A percentile compares a stretch with the other conserved stretches of the same genome.
Conservation (phyloP, 495 filamentous ascomycete genomes). For the Neurospora hispaniola region DNA sequence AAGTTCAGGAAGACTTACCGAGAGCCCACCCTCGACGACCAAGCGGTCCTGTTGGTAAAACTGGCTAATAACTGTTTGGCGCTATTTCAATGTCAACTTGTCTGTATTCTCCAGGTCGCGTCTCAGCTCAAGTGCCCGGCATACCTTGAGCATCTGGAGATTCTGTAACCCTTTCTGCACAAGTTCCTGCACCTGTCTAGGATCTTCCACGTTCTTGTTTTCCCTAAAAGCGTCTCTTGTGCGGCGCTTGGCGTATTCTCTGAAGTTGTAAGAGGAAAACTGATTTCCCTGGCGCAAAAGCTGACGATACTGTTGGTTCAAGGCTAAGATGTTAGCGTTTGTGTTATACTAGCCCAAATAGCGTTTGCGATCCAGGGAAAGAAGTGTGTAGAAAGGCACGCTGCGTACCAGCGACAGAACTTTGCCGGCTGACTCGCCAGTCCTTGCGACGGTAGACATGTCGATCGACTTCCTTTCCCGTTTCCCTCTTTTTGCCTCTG, state of each 20-base stretch:
- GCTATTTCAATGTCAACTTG: constrained; percentile 38
- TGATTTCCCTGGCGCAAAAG: constrained; percentile 76
- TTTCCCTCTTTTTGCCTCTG: neutral
- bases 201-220: constrained; percentile 56
- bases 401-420: constrained; percentile 57
- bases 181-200: constrained; percentile 69
- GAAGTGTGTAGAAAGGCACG: neutral
- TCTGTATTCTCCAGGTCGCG: neutral
- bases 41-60: constrained; percentile 88
- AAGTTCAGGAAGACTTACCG: constrained; percentile 23
- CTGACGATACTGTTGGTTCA: constrained; percentile 64
- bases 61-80: constrained; percentile 89
- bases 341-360: neutral
- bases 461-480: constrained; percentile 3
- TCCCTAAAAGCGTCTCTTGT: constrained; percentile 84
- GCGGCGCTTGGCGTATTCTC: constrained; percentile 86
- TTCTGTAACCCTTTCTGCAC: constrained; percentile 82
- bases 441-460: constrained; percentile 38
- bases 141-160: constrained; percentile 84
- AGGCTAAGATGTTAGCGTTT: neutral
- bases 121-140: constrained; percentile 12
- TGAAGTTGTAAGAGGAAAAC: constrained; percentile 92
- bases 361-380: neutral
- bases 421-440: constrained; percentile 58
- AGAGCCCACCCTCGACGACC: constrained; percentile 79